A percentile compares a stretch with the other conserved stretches of the same genome.
These are phyloP conservation scores for Cryphonectria japonica DNA, from an alignment of 2,329 filamentous ascomycete species.

Conservation along the genomic window DNA sequence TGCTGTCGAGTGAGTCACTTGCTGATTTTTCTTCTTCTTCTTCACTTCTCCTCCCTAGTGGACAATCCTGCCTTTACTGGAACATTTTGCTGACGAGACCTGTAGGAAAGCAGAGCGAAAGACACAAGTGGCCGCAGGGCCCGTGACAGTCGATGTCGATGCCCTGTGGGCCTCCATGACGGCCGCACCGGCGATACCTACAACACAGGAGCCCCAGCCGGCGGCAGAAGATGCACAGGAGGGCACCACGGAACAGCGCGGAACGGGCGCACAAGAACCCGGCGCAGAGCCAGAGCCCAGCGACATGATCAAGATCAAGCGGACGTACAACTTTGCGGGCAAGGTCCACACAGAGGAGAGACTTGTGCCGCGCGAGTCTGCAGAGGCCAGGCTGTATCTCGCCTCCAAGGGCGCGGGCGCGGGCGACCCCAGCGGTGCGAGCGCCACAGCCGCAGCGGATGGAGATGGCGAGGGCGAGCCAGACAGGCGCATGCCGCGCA, in stretches of 20 bases:
- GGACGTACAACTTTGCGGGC: constrained; percentile 76
- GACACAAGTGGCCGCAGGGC: constrained; percentile 54
- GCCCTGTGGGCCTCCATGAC: constrained; percentile 72
- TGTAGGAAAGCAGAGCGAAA: constrained; percentile 61
- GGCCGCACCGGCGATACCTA: constrained; percentile 44
- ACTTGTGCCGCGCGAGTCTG: constrained; percentile 65
- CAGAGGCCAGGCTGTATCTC: constrained; percentile 67
- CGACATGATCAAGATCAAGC: constrained; percentile 65
- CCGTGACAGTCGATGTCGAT: constrained; percentile 73
- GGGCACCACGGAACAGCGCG: constrained; percentile 22
- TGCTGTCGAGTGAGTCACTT: constrained; percentile 61
- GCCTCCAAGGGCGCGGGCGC: constrained; percentile 48
- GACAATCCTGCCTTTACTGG: neutral
- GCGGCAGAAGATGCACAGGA: constrained; percentile 11
- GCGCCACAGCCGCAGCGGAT: constrained; percentile 34
- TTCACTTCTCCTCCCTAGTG: neutral
- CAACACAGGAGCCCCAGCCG: constrained; percentile 22
- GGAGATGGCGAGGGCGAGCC: constrained; percentile 38
- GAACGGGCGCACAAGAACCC: constrained; percentile 20
- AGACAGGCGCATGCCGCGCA: constrained; percentile 52
- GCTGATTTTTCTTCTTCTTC: neutral
- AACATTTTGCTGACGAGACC: constrained; percentile 16
- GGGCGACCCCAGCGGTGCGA: constrained; percentile 17
- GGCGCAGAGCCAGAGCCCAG: constrained; percentile 34
- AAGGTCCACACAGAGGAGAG: constrained; percentile 74